Base-by-base conservation (phyloP, 2,329 filamentous ascomycete genomes). In the Ilyonectria robusta region DNA sequence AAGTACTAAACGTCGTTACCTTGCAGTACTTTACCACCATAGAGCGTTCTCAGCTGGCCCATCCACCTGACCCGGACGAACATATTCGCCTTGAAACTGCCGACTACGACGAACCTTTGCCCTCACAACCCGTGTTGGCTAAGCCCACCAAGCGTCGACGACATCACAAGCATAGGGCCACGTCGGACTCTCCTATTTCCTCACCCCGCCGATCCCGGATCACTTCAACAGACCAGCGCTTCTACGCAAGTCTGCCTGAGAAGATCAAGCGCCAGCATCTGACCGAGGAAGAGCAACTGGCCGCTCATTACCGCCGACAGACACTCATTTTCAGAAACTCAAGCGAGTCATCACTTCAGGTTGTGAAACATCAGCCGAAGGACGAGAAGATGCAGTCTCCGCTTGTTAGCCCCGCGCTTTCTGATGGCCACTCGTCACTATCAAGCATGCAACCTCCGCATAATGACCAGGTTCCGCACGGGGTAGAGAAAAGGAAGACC, bases 201-300 rank as follows among this genome's bases (percentile, higher is more conserved):
- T 68, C 65, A 33, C 46, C 70, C 23, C 62, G 76, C 29, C 80
- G 78, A 51, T 73, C 77, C 51, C 77, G 75, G 19, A 76, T 83
- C 65, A 82, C 86, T 60, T 85, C 86, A 62, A 84, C 86, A 33
- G 89, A 93, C 73, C 88, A 88, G 61, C 85, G 88, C 69, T 94
- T 92, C 84, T 94, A 91, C 78, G 84, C 91, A 59, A 88, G 86
- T 23, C 84, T 94, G 47, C 92, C 93, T 21, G 89, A 92, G 69
- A 94, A 94, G 79, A 86, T 94, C 70, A 90, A 89, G 76, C 88
- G 89, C 70, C 89, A 88, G 70, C 88, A 92, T 68, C 92, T 94
- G 78, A 91, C 91, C 26, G 85, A 84, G 55, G 91, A 94, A 79
- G 93, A 96, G 80, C 92, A 92, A 48, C 80, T 90, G 65, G 83